A percentile compares a stretch with the other conserved stretches of the same genome.
Evolutionary conservation across 176 grass and related monocot species (phyloP).

Genomic region (Triticum timopheevii): DNA sequence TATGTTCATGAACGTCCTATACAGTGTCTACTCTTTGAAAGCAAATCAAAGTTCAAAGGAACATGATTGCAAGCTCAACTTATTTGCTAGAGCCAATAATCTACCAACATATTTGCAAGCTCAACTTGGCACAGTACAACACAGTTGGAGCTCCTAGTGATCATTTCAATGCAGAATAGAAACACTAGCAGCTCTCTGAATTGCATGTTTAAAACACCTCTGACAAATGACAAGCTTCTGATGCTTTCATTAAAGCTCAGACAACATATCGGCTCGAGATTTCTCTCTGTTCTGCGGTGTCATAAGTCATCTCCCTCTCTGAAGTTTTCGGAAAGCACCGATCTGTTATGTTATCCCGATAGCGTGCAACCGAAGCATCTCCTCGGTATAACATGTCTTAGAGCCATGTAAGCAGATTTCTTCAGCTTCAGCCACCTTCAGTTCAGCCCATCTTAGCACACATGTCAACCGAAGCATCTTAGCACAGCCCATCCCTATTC

Average conservation of each 20-base stretch:
- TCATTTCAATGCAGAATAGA: not conserved
- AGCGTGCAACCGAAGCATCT: slow-evolving; percentile 9
- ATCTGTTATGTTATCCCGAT: slow-evolving; percentile 26
- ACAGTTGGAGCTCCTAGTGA: slow-evolving; percentile 13
- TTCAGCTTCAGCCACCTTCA: slow-evolving; percentile 27
- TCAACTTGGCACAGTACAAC: not conserved
- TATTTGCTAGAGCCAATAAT: not conserved
- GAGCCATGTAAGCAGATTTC: slow-evolving; percentile 26
- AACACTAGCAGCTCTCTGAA: not conserved
- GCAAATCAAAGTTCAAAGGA: not conserved
- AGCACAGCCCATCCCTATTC: not conserved
- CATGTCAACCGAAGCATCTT: not conserved
- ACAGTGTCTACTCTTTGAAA: not conserved
- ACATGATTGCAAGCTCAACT: not conserved
- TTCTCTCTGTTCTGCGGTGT: not conserved
- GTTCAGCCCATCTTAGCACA: slow-evolving; percentile 21
- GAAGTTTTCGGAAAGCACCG: not conserved
- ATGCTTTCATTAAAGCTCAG: slow-evolving; percentile 10
- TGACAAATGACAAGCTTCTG: slow-evolving; percentile 18
- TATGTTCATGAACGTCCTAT: not conserved
- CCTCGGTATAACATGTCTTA: not conserved
- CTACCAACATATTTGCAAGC: slow-evolving; percentile 28
- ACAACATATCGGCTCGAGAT: not conserved
- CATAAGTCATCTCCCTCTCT: not conserved
- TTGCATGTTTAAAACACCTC: slow-evolving; percentile 19